Percentiles rank a stretch among this genome's conserved stretches.
Evolutionary conservation across 164 flowering plant genomes (phyloP).

Genomic region (Vitis cinerea): DNA sequence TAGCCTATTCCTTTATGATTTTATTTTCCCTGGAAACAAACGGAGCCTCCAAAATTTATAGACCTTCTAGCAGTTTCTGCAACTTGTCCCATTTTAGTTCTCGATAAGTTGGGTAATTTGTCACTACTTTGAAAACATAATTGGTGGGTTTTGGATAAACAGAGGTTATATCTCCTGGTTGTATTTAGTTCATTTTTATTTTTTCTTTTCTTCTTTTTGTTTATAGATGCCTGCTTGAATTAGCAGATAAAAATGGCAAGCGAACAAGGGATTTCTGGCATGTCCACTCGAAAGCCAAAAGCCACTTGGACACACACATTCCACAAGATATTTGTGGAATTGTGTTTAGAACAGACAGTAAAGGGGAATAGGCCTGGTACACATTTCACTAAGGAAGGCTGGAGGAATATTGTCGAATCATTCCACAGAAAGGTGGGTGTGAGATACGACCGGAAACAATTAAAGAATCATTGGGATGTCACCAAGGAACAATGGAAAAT

Average conservation of each 20-base stretch:
- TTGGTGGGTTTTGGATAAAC: no score
- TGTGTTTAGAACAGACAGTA: constrained; percentile 24
- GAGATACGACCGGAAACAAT: constrained; percentile 23
- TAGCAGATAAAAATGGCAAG: neutral
- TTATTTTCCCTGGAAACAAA: no score
- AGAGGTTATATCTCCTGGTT: no score
- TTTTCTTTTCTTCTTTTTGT: no score
- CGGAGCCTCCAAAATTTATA: no score
- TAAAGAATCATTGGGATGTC: constrained; percentile 38
- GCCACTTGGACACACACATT: constrained; percentile 22
- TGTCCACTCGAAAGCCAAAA: constrained; percentile 6
- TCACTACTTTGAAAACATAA: no score
- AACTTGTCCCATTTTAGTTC: no score
- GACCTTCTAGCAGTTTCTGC: no score
- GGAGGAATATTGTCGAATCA: constrained; percentile 27
- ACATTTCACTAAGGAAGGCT: constrained; percentile 30
- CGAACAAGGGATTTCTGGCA: constrained; percentile 1
- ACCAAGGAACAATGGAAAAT: constrained; percentile 26
- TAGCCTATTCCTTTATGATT: no score
- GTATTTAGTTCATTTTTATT: no score
- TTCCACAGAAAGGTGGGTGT: constrained; percentile 18
- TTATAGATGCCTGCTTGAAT: neutral
- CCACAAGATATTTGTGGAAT: constrained; percentile 26
- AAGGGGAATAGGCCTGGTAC: constrained; percentile 32
- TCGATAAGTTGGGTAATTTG: no score